Evolutionary conservation across 805 yeast genomes (phyloP).

Genomic region (Hanseniaspora occidentalis): DNA sequence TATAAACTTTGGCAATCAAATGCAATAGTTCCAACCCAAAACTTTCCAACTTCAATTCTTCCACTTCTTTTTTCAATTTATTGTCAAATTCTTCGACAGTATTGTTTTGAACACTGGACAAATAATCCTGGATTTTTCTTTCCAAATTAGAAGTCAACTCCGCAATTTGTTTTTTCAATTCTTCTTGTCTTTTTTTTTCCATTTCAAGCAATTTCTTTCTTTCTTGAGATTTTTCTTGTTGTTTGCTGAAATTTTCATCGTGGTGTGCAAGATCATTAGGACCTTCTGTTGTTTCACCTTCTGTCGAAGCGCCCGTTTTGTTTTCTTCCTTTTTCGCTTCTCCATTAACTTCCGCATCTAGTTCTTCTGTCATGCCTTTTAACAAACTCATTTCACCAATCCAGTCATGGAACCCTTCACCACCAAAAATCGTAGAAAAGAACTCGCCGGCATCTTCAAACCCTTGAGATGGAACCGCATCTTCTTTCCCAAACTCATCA

Average conservation of each 20-base stretch:
- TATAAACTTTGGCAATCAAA: conserved; percentile 71
- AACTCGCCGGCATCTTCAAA: conserved; percentile 81
- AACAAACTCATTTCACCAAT: conserved; percentile 66
- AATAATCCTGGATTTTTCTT: conserved; percentile 32
- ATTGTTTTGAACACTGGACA: conserved; percentile 33
- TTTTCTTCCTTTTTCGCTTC: conserved; percentile 15
- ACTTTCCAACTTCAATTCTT: conserved; percentile 82
- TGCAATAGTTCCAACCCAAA: conserved; percentile 85
- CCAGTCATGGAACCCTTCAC: conserved; percentile 66
- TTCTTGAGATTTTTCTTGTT: conserved; percentile 25
- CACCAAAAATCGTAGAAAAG: conserved; percentile 75
- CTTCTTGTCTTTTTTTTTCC: conserved; percentile 42
- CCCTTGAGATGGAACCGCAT: conserved; percentile 56
- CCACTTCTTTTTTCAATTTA: conserved; percentile 50
- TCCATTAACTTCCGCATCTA: conserved; percentile 30
- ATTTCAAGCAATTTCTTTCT: conserved; percentile 39
- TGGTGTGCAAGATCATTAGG: conserved; percentile 18
- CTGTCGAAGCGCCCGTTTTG: conserved; percentile 9
- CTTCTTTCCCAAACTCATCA: conserved; percentile 76
- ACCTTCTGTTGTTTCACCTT: conserved; percentile 2
- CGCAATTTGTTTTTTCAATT: conserved; percentile 35
- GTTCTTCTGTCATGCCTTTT: conserved; percentile 46
- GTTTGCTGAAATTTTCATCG: conserved; percentile 24
- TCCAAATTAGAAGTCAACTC: conserved; percentile 39
- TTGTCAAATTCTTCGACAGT: conserved; percentile 36